Evolutionary conservation across 345 rosid species (phyloP).

Genomic region (Eucalyptus shirleyi): DNA sequence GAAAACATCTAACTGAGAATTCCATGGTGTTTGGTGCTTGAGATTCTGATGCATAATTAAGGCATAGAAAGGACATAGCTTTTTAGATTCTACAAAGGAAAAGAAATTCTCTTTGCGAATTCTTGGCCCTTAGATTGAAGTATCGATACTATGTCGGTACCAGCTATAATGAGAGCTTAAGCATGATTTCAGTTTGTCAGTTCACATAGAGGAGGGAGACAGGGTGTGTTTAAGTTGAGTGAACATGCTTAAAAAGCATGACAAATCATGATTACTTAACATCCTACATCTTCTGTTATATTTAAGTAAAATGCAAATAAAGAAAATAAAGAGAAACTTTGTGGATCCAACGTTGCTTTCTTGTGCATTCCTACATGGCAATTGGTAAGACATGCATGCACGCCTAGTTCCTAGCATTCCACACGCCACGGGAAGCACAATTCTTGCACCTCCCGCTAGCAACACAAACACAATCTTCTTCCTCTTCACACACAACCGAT

Average conservation of each 20-base stretch:
- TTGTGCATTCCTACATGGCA: neutral
- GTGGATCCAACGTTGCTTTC: neutral
- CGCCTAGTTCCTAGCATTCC: slow-evolving; percentile 27
- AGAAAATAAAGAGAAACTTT: neutral
- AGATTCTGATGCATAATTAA: neutral
- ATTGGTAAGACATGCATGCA: slow-evolving; percentile 19
- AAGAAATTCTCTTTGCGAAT: neutral
- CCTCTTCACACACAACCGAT: neutral
- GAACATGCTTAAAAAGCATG: neutral
- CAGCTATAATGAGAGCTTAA: neutral
- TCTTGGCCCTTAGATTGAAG: neutral
- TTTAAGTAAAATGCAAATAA: neutral
- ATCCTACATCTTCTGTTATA: neutral
- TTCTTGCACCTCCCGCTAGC: slow-evolving; percentile 48
- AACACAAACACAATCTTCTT: neutral
- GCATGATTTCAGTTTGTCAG: neutral
- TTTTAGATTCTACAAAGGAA: neutral
- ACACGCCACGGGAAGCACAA: slow-evolving; percentile 86
- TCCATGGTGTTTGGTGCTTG: neutral
- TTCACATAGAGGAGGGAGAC: neutral
- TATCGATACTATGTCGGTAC: neutral
- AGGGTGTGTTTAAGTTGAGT: neutral
- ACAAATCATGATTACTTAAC: neutral
- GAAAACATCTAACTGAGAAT: neutral
- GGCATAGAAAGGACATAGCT: neutral